Base-by-base conservation (phyloP, 2,329 filamentous ascomycete species). In the Sporothrix inflata region DNA sequence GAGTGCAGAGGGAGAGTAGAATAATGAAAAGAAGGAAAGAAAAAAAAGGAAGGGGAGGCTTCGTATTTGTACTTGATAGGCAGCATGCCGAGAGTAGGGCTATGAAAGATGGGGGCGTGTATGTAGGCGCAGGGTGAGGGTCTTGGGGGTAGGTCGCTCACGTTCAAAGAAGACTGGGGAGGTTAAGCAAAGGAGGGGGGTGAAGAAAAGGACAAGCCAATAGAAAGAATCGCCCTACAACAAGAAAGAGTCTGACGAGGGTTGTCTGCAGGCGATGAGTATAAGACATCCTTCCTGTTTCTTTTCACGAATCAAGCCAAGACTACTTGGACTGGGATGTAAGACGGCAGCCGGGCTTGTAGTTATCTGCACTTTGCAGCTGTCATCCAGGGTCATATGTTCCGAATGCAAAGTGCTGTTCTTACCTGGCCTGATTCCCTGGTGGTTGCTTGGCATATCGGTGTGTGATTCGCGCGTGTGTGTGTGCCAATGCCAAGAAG, bases 171-270 rank as follows among this genome's bases (percentile, higher is more conserved):
- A 14, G 51, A 30, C 51, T 16, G 51, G 11, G 24, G 24, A 9
- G 24, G 27, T 21, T 12, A 3, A 55, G 21, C 6, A 65, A 8
- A 21, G 12, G 38, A 40, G 34, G n/a, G 57, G 57, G 57, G 30
- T 40, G 57, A 63, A 9, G 57, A 8, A 34, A 40, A 21, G 11
- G 30, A 38, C 19, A 45, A 6, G 16, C 60, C 60, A 63, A 63
- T 63, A 42, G 16, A 27, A 63, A 24, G 12, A 63, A 6, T 7
- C 14, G 40, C n/a, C 21, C 21, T 63, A 16, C 8, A 57, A 38
- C 60, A 45, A 63, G 11, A 63, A 19, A 42, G n/a, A 27, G 60
- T 45, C 60, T 65, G 60, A 65, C 38, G 38, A 65, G 60, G 55
- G 60, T 9, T 11, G 60, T 21, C 60, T 19, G 60, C 60, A 45